Conservation (phyloP, 352 stramenopile genomes). For the Pilasporangium apinafurcum region DNA sequence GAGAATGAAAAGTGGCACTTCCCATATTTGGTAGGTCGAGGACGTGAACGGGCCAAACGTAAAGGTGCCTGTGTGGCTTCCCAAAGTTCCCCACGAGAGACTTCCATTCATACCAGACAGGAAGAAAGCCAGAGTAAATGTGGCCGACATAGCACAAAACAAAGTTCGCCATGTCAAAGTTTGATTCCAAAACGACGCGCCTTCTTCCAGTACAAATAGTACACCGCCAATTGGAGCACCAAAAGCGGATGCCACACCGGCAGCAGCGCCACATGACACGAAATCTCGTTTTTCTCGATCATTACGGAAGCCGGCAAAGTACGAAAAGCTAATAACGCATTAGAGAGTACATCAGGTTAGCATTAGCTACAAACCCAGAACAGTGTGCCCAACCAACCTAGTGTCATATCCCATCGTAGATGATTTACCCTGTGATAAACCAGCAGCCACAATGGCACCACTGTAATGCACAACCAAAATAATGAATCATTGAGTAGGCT, state of each 20-base stretch:
- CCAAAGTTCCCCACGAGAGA: constrained; percentile 65
- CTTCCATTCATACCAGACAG: constrained; percentile 74
- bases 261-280: constrained; percentile 80
- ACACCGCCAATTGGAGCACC: constrained; percentile 87
- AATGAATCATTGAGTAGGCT: too few relatives aligned
- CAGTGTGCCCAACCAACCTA: constrained; percentile 17
- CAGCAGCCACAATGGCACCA: constrained; percentile 67
- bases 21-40: constrained; percentile 78
- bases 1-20: constrained; percentile 85
- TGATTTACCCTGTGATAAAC: constrained; percentile 73
- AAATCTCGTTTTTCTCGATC: constrained; percentile 88
- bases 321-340: constrained; percentile 47
- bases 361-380: too few relatives aligned
- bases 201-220: constrained; percentile 81
- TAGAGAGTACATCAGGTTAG: constrained; percentile 1
- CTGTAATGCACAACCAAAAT: too few relatives aligned
- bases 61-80: constrained; percentile 65
- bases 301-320: constrained; percentile 86
- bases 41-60: constrained; percentile 65
- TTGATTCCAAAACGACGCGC: constrained; percentile 83
- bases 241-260: constrained; percentile 87
- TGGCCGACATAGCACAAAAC: constrained; percentile 84
- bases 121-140: constrained; percentile 81
- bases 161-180: constrained; percentile 81
- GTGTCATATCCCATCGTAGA: constrained; percentile 68